Conservation (phyloP, 192 early-diverging fungal genomes). For the Helicostylum pulchrum region DNA sequence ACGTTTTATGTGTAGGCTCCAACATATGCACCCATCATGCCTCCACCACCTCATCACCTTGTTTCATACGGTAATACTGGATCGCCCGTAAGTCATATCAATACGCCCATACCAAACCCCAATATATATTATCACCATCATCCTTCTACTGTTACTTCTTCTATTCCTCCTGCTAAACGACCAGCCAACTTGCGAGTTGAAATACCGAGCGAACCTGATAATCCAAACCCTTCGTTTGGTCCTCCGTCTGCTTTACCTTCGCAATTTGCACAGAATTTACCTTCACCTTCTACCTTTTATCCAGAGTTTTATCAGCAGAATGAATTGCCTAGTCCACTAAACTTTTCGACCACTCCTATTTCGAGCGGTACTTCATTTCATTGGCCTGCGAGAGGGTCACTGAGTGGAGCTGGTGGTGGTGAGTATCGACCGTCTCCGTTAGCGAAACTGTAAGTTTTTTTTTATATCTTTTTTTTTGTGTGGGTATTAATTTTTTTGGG, state of each 20-base stretch:
- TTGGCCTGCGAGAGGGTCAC: conserved; percentile 60
- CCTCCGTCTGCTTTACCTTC: conserved; percentile 70
- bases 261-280: conserved; percentile 66
- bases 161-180: neutral
- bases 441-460: conserved; percentile 11
- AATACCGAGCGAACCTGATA: conserved; percentile 18
- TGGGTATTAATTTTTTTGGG: neutral
- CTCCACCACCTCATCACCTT: neutral
- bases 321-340: conserved; percentile 74
- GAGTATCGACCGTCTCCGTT: conserved; percentile 5
- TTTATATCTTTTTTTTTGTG: neutral
- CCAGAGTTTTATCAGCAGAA: conserved; percentile 70
- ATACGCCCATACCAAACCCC: neutral
- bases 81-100: neutral
- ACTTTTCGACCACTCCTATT: conserved; percentile 71
- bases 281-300: conserved; percentile 74
- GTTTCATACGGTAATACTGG: neutral
- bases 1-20: too few relatives aligned
- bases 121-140: neutral
- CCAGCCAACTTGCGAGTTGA: conserved; percentile 1
- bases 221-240: conserved; percentile 41
- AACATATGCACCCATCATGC: conserved; percentile 1
- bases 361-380: conserved; percentile 70
- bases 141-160: neutral
- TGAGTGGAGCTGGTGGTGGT: neutral